Evolutionary conservation across 2,329 filamentous ascomycete species (phyloP).

Genomic region (Amesomyces nigricolor): DNA sequence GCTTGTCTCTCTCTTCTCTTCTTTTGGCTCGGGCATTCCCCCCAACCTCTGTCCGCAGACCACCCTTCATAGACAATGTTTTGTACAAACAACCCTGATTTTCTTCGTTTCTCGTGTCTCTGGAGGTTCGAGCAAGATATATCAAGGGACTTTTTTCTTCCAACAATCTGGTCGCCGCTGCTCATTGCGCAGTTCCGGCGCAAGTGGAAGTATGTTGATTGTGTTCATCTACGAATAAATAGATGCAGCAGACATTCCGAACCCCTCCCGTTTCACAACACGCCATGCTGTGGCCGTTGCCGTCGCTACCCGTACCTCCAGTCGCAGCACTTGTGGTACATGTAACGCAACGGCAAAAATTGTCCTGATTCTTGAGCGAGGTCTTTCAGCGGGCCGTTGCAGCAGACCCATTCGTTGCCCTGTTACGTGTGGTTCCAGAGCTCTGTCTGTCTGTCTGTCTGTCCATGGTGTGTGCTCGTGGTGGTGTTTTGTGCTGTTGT

Average conservation of each 20-base stretch:
- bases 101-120: conserved; percentile 1
- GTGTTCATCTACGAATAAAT: background rate
- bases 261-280: no score
- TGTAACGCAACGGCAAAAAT: no score
- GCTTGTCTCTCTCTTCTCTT: conserved; percentile 12
- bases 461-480: no score
- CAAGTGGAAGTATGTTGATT: background rate
- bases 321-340: no score
- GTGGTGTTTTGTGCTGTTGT: background rate
- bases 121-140: background rate
- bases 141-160: background rate
- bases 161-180: background rate
- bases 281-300: no score
- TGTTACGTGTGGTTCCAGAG: background rate
- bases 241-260: no score
- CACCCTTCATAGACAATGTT: conserved; percentile 1
- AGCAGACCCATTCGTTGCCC: no score
- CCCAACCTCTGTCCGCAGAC: background rate
- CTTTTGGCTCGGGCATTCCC: conserved; percentile 5
- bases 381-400: no score
- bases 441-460: background rate
- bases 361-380: no score
- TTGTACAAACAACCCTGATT: background rate
- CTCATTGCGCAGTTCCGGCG: background rate
- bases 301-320: no score